Evolutionary conservation across 768 basidiomycete species (phyloP).

Genomic region (Pisolithus orientalis): DNA sequence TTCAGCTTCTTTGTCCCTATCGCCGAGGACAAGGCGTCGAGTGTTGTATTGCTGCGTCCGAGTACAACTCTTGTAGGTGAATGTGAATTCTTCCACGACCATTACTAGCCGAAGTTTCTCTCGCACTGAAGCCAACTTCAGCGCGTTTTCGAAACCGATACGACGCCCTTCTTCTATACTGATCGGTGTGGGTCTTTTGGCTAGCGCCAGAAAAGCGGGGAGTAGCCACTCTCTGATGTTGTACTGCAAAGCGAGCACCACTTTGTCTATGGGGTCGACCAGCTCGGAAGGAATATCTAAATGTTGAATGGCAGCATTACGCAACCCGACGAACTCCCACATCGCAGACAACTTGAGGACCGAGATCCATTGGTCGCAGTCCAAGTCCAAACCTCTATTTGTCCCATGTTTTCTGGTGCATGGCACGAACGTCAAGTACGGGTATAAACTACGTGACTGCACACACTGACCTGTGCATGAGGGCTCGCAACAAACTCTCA

Average conservation of each 20-base stretch:
- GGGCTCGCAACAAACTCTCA: background rate
- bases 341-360: background rate
- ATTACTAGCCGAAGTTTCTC: background rate
- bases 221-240: background rate
- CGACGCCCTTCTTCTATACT: background rate
- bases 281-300: background rate
- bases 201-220: background rate
- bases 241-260: background rate
- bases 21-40: background rate
- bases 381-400: background rate
- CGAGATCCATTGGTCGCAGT: background rate
- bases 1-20: background rate
- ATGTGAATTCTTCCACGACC: background rate
- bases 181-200: background rate
- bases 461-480: constrained; percentile 6
- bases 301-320: background rate
- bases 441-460: background rate
- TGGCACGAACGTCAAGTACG: background rate
- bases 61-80: background rate
- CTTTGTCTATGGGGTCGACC: background rate
- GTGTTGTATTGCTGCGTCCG: background rate
- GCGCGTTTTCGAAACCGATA: background rate
- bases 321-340: background rate
- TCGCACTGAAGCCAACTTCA: background rate
- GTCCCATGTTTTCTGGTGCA: background rate